A percentile compares a stretch with the other conserved stretches of the same genome.
Evolutionary conservation across 2,329 filamentous ascomycete species (phyloP).

Genomic region (Talaromyces atroroseus): DNA sequence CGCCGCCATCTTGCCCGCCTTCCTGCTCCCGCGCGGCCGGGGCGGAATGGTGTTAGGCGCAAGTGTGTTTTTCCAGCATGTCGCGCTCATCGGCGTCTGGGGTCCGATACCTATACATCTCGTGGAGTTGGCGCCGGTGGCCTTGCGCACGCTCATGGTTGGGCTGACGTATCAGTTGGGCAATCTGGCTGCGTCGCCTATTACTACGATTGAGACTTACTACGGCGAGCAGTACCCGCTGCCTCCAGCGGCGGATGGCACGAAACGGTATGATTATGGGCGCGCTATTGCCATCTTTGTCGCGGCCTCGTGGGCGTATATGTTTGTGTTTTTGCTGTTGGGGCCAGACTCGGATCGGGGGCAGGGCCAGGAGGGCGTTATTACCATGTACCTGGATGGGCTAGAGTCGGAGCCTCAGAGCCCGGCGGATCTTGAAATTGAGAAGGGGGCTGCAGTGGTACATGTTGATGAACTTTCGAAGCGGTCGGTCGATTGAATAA

Average conservation of each 20-base stretch:
- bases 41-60: slow-evolving; percentile 25
- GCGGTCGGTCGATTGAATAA: no score
- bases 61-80: slow-evolving; percentile 33
- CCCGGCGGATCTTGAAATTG: not conserved
- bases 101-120: slow-evolving; percentile 36
- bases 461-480: no score
- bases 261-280: slow-evolving; percentile 36
- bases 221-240: slow-evolving; percentile 40
- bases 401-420: slow-evolving; percentile 2
- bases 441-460: not conserved
- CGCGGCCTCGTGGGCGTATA: slow-evolving; percentile 24
- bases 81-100: slow-evolving; percentile 35
- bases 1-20: slow-evolving; percentile 31
- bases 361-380: not conserved
- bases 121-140: slow-evolving; percentile 30
- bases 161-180: slow-evolving; percentile 37
- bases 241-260: slow-evolving; percentile 24
- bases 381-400: not conserved
- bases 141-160: slow-evolving; percentile 30
- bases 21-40: slow-evolving; percentile 23
- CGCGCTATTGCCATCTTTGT: slow-evolving; percentile 35
- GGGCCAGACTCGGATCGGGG: slow-evolving; percentile 20
- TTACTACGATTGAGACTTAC: slow-evolving; percentile 39
- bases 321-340: slow-evolving; percentile 30
- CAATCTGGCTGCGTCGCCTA: slow-evolving; percentile 36